Evolutionary conservation across 1,284 basidiomycete species (phyloP).

Genomic region (Trichosporon sp.): DNA sequence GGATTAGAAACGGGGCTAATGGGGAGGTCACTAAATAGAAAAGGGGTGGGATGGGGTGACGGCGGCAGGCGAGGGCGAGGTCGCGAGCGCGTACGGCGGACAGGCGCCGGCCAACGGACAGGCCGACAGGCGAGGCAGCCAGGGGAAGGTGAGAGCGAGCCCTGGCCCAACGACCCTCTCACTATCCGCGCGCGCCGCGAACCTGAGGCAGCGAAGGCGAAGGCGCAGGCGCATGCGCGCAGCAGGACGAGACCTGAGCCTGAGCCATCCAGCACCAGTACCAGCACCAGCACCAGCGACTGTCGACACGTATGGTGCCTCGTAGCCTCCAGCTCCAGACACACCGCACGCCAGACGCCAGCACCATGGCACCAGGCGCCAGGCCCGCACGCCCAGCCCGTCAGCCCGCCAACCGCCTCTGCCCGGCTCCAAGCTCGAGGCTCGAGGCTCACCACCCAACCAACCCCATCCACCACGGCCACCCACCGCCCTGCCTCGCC

Average conservation of each 20-base stretch:
- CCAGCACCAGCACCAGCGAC: background rate
- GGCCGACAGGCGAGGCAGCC: background rate
- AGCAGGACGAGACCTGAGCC: no score
- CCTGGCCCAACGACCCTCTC: conserved; percentile 1
- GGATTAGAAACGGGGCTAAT: background rate
- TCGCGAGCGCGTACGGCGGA: background rate
- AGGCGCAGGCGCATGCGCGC: background rate
- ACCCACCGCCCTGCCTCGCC: background rate
- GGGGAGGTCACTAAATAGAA: background rate
- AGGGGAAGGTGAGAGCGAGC: background rate
- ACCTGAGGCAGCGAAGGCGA: background rate
- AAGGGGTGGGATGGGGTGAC: background rate
- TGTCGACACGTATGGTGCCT: background rate
- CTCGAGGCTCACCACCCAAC: background rate
- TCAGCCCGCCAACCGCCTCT: no score
- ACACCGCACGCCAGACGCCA: no score
- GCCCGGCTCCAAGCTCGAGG: background rate
- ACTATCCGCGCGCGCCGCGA: conserved; percentile 2
- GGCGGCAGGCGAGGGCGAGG: no score
- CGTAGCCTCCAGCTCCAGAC: no score
- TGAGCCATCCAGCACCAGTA: background rate
- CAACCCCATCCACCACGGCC: background rate
- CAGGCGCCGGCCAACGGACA: background rate
- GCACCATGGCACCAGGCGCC: no score
- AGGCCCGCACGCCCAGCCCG: background rate